A percentile compares a stretch with the other conserved stretches of the same genome.
Evolutionary conservation across 768 basidiomycete genomes (phyloP).

Genomic region (Kondoa subrosea): DNA sequence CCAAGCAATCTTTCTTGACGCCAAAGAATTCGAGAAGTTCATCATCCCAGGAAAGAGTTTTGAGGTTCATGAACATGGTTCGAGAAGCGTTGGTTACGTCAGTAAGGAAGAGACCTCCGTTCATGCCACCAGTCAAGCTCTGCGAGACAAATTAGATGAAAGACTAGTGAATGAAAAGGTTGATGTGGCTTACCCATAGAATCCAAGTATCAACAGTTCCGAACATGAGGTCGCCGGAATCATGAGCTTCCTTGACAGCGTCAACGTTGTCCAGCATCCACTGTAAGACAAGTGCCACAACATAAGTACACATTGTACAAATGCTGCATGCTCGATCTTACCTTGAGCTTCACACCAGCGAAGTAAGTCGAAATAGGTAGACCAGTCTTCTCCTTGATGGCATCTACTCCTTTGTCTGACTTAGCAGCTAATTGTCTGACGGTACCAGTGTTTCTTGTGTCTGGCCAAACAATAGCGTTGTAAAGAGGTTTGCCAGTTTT

Average conservation of each 20-base stretch:
- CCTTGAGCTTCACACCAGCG: slow-evolving; percentile 42
- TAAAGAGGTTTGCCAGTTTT: slow-evolving; percentile 75
- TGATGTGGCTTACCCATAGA: slow-evolving; percentile 41
- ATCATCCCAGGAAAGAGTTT: slow-evolving; percentile 64
- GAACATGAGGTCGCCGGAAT: slow-evolving; percentile 62
- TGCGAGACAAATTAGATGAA: background rate
- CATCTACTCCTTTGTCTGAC: slow-evolving; percentile 51
- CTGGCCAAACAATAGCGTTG: slow-evolving; percentile 87
- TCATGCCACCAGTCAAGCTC: slow-evolving; percentile 46
- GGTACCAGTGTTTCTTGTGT: slow-evolving; percentile 71
- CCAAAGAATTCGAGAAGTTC: slow-evolving; percentile 73
- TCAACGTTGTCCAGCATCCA: slow-evolving; percentile 88
- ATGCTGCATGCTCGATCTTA: background rate
- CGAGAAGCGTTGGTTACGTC: slow-evolving; percentile 95
- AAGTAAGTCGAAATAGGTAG: slow-evolving; percentile 55
- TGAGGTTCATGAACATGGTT: slow-evolving; percentile 74
- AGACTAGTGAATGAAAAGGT: slow-evolving; percentile 32
- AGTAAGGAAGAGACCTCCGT: slow-evolving; percentile 57
- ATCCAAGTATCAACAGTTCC: slow-evolving; percentile 98
- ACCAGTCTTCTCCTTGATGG: slow-evolving; percentile 40
- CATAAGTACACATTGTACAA: too few relatives aligned
- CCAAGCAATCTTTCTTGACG: slow-evolving; percentile 56
- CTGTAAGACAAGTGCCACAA: slow-evolving; percentile 68
- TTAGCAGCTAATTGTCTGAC: slow-evolving; percentile 65
- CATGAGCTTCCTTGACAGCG: slow-evolving; percentile 59